Conservation (phyloP, 805 yeast genomes). For the Teunomyces funiuensis region DNA sequence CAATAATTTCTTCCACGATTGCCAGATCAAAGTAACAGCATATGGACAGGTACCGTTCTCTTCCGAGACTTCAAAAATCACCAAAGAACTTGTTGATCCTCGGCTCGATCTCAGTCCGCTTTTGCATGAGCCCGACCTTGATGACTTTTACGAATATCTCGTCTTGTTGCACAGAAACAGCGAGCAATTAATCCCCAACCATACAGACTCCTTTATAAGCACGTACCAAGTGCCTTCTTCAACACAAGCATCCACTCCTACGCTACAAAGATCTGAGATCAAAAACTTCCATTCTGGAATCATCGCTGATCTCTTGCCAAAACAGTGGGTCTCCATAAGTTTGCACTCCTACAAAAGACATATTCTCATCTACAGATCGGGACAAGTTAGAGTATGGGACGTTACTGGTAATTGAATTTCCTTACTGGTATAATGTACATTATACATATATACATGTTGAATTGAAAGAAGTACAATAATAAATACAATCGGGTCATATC, state of each 20-base stretch:
- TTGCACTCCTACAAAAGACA: neutral
- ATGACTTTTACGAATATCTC: constrained; percentile 20
- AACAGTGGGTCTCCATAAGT: constrained; percentile 4
- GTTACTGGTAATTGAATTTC: neutral
- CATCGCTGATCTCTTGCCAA: neutral
- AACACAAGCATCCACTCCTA: neutral
- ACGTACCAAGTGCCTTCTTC: constrained; percentile 7
- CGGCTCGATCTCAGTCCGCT: constrained; percentile 1
- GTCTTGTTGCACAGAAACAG: constrained; percentile 17
- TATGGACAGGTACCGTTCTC: neutral
- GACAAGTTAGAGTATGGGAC: constrained; percentile 3
- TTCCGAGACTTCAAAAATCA: neutral
- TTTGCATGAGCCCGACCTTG: constrained; percentile 7
- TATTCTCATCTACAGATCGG: constrained; percentile 1
- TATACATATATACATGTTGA: neutral
- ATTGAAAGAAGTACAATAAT: neutral
- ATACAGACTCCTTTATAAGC: constrained; percentile 8
- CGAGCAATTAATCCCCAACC: constrained; percentile 12
- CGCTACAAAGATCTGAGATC: neutral
- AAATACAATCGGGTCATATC: neutral
- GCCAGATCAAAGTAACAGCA: constrained; percentile 2
- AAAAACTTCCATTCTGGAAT: constrained; percentile 2
- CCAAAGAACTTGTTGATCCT: neutral
- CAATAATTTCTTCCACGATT: constrained; percentile 3
- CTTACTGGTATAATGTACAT: neutral